Percentiles rank a stretch among this genome's conserved stretches.
These are phyloP conservation scores for Grifola frondosa DNA, from an alignment of 1,284 basidiomycete species.

Conservation along the genomic window DNA sequence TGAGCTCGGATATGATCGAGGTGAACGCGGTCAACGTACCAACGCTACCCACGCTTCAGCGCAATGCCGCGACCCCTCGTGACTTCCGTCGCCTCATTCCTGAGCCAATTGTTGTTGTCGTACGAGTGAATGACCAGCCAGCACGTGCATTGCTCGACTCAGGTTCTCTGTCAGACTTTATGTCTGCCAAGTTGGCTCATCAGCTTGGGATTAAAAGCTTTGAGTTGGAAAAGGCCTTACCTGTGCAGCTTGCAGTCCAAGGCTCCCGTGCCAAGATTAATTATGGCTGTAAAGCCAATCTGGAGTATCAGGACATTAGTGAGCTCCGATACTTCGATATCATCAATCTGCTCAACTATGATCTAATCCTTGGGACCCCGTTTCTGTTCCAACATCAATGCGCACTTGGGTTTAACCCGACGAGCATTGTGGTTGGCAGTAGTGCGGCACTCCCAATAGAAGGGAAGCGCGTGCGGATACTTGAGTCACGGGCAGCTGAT, in stretches of 20 bases:
- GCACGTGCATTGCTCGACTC: slow-evolving; percentile 8
- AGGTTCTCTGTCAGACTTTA: slow-evolving; percentile 8
- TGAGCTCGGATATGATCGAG: slow-evolving; percentile 32
- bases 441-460: slow-evolving; percentile 11
- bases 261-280: slow-evolving; percentile 9
- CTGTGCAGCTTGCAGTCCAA: slow-evolving; percentile 9
- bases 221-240: slow-evolving; percentile 8
- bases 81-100: slow-evolving; percentile 4
- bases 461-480: slow-evolving; percentile 8
- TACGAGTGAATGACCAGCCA: slow-evolving; percentile 4
- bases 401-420: slow-evolving; percentile 20
- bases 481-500: slow-evolving; percentile 17
- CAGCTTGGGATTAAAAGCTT: neutral
- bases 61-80: neutral
- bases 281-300: neutral
- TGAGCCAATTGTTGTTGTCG: slow-evolving; percentile 1
- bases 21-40: too few relatives aligned
- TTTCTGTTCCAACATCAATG: slow-evolving; percentile 27
- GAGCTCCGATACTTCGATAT: slow-evolving; percentile 30
- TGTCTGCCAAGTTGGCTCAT: slow-evolving; percentile 7
- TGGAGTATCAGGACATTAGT: slow-evolving; percentile 32
- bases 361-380: slow-evolving; percentile 20
- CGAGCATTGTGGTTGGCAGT: slow-evolving; percentile 19
- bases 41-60: slow-evolving; percentile 28
- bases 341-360: slow-evolving; percentile 22